Evolutionary conservation across 2,329 filamentous ascomycete species (phyloP).

Genomic region (Zasmidium angulare): DNA sequence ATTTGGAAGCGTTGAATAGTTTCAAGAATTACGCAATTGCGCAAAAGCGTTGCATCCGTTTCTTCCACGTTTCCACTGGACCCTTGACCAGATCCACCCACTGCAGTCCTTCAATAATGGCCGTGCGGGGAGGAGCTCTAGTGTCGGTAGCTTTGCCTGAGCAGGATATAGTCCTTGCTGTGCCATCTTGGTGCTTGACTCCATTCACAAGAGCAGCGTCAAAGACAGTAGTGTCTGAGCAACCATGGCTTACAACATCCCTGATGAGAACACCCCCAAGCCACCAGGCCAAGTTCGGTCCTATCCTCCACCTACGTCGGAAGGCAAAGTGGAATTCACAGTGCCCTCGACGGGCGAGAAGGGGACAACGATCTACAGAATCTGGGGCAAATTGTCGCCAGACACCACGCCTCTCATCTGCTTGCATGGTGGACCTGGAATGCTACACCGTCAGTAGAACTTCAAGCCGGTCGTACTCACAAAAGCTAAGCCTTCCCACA

Average conservation of each 20-base stretch:
- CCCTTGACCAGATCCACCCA: not conserved
- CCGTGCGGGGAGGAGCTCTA: slow-evolving; percentile 3
- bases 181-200: not conserved
- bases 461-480: not conserved
- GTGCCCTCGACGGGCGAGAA: slow-evolving; percentile 27
- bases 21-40: not conserved
- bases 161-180: not conserved
- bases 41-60: not conserved
- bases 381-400: slow-evolving; percentile 37
- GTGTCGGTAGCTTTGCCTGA: not conserved
- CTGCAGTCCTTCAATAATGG: not conserved
- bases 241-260: slow-evolving; percentile 15
- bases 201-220: not conserved
- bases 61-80: not conserved
- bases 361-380: slow-evolving; percentile 39
- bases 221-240: not conserved
- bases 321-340: slow-evolving; percentile 11
- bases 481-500: slow-evolving; percentile 20
- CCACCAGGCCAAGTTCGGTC: slow-evolving; percentile 12
- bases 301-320: slow-evolving; percentile 7
- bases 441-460: slow-evolving; percentile 16
- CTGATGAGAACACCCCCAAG: slow-evolving; percentile 10
- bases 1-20: too few relatives aligned
- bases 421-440: slow-evolving; percentile 48
- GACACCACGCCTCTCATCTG: slow-evolving; percentile 32